Percentiles rank a stretch among this genome's conserved stretches.
Evolutionary conservation across 148 eudicot genomes (phyloP).

Genomic region (Rhododendron molle): DNA sequence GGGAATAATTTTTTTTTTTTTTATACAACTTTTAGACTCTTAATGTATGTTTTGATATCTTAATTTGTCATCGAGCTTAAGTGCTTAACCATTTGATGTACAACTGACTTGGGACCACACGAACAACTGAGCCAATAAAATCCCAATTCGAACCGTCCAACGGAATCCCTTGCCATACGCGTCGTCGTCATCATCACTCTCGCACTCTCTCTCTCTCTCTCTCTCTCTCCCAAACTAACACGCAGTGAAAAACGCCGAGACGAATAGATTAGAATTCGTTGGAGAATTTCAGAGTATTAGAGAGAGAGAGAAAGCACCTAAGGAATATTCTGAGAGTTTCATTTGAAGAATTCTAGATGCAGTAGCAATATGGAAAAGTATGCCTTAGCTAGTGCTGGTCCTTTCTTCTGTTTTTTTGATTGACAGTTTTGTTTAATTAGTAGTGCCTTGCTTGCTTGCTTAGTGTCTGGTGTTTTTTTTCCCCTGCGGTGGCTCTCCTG

Average conservation of each 20-base stretch:
- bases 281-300: background rate
- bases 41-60: too few species aligned
- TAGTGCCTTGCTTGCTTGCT: too few species aligned
- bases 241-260: background rate
- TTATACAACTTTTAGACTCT: too few species aligned
- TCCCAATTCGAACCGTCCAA: constrained; percentile 31
- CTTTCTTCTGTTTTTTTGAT: too few species aligned
- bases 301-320: background rate
- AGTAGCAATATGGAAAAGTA: too few species aligned
- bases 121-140: background rate
- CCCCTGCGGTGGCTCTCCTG: too few species aligned
- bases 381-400: too few species aligned
- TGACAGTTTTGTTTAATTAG: too few species aligned
- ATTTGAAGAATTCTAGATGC: background rate
- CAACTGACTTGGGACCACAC: constrained; percentile 35
- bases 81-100: constrained; percentile 3
- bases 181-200: constrained; percentile 7
- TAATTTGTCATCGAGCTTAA: too few species aligned
- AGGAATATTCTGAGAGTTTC: background rate
- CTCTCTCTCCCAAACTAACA: constrained; percentile 19
- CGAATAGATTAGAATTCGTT: background rate
- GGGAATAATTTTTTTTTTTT: too few species aligned
- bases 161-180: constrained; percentile 31
- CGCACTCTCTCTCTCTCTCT: background rate
- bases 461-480: too few species aligned